Evolutionary conservation across 345 rosid species (phyloP).

Genomic region (Corchorus olitorius): DNA sequence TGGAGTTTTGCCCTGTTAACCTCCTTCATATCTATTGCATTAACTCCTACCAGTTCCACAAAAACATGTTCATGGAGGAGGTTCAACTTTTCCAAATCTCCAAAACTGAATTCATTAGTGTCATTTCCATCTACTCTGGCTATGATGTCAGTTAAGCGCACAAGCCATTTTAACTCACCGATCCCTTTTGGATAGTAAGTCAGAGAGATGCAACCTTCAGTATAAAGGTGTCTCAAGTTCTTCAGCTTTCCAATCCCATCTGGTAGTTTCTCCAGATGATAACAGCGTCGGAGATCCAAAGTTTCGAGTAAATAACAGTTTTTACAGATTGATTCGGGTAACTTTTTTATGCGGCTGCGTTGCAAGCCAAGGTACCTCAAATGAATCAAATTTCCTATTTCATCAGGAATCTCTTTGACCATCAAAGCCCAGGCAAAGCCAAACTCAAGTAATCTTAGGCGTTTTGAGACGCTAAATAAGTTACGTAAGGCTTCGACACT

Average conservation of each 20-base stretch:
- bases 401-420: not conserved
- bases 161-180: not conserved
- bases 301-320: not conserved
- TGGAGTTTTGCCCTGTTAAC: not conserved
- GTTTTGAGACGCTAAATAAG: not conserved
- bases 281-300: not conserved
- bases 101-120: not conserved
- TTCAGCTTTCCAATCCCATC: not conserved
- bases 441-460: not conserved
- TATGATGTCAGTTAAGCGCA: not conserved
- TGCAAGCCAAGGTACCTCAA: not conserved
- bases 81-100: not conserved
- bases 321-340: not conserved
- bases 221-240: not conserved
- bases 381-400: not conserved
- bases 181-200: not conserved
- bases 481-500: not conserved
- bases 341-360: not conserved
- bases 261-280: not conserved
- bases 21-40: not conserved
- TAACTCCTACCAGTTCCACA: not conserved
- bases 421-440: too few relatives aligned
- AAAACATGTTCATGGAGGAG: not conserved
- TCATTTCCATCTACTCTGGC: not conserved
- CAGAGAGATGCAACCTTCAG: rapidly evolving